phyloP scores from a whole-genome alignment of 495 filamentous ascomycete genomes.

The Tuber indicum region DNA sequence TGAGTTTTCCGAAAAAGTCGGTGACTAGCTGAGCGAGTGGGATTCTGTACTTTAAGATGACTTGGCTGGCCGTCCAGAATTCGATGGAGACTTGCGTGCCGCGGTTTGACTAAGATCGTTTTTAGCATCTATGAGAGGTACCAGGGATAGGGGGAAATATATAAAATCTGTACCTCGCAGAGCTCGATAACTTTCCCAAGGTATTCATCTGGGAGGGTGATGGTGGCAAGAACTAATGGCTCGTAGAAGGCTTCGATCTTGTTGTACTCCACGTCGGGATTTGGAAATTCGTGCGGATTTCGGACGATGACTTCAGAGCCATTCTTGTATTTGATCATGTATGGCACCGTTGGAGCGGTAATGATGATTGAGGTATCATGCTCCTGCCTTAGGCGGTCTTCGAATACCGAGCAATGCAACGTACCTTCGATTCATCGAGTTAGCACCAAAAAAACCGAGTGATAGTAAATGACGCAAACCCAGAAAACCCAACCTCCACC shows the following conservation, averaged over 20 bases:
- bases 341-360: conserved; percentile 89
- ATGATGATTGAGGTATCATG: conserved; percentile 95
- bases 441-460: conserved; percentile 2
- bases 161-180: conserved; percentile 54
- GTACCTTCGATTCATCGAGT: conserved; percentile 50
- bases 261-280: conserved; percentile 55
- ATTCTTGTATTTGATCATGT: conserved; percentile 67
- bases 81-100: conserved; percentile 77
- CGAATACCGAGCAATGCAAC: conserved; percentile 94
- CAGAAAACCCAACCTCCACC: conserved; percentile 91
- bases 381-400: conserved; percentile 91
- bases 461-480: conserved; percentile 39
- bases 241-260: conserved; percentile 66
- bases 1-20: conserved; percentile 95
- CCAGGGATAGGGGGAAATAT: not conserved
- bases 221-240: conserved; percentile 76
- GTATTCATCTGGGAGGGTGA: conserved; percentile 90
- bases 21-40: conserved; percentile 85
- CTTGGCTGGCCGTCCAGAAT: conserved; percentile 90
- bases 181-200: conserved; percentile 90
- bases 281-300: conserved; percentile 82
- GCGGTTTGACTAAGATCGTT: conserved; percentile 53
- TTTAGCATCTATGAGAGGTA: conserved; percentile 1
- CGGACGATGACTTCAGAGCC: conserved; percentile 67
- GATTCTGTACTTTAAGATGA: conserved; percentile 88